phyloP scores from a whole-genome alignment of 2,329 filamentous ascomycete species.

The Lasiodiplodia sp. region DNA sequence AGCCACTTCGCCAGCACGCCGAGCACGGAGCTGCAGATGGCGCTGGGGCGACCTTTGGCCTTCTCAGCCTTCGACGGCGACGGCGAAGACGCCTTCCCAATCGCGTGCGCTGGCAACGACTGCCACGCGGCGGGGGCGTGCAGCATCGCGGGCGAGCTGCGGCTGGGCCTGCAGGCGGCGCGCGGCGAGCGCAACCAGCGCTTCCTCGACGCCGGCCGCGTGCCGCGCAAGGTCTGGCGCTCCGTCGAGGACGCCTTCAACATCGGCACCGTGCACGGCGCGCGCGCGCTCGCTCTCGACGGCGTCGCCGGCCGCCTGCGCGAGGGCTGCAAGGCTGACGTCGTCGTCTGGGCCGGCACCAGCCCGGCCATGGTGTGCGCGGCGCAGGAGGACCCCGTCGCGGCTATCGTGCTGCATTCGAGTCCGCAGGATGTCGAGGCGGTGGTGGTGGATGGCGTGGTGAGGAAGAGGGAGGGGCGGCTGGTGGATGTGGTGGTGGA shows the following conservation, averaged over 20 bases:
- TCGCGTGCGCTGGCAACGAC: slow-evolving; percentile 59
- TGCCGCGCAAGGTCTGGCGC: slow-evolving; percentile 57
- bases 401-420: slow-evolving; percentile 54
- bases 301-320: slow-evolving; percentile 53
- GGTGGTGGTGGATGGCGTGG: slow-evolving; percentile 53
- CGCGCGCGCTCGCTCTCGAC: slow-evolving; percentile 52
- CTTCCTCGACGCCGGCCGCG: slow-evolving; percentile 50
- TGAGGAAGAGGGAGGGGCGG: slow-evolving; percentile 48
- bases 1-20: slow-evolving; percentile 55
- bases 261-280: slow-evolving; percentile 57
- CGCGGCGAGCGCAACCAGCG: slow-evolving; percentile 53
- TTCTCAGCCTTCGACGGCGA: slow-evolving; percentile 57
- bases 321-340: slow-evolving; percentile 57
- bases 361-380: slow-evolving; percentile 53
- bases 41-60: slow-evolving; percentile 47
- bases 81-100: slow-evolving; percentile 36
- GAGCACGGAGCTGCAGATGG: slow-evolving; percentile 61
- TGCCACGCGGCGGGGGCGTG: slow-evolving; percentile 61
- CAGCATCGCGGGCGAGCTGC: slow-evolving; percentile 54
- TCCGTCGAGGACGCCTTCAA: slow-evolving; percentile 57
- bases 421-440: slow-evolving; percentile 51
- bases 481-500: slow-evolving; percentile 39
- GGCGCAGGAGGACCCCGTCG: slow-evolving; percentile 51
- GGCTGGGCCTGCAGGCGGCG: slow-evolving; percentile 46
- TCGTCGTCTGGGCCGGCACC: slow-evolving; percentile 56